Evolutionary conservation across 345 rosid genomes (phyloP).

Genomic region (Pistacia integerrima): DNA sequence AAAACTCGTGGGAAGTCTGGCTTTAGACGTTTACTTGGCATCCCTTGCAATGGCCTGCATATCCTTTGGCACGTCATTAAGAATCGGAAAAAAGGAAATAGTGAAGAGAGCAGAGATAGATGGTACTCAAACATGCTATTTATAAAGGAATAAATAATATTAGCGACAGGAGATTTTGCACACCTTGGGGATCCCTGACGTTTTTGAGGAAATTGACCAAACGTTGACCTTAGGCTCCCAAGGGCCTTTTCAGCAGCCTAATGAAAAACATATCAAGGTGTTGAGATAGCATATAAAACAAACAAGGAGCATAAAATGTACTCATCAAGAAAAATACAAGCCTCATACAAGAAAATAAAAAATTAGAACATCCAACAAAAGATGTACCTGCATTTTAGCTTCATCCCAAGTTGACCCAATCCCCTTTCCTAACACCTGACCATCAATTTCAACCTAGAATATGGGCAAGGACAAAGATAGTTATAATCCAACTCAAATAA

Average conservation of each 20-base stretch:
- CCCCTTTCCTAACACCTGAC: constrained; percentile 85
- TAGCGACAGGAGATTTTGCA: constrained; percentile 29
- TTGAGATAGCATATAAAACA: constrained; percentile 3
- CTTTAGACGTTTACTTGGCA: constrained; percentile 70
- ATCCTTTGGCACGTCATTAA: not conserved
- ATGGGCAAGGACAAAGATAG: constrained; percentile 9
- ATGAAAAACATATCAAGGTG: constrained; percentile 21
- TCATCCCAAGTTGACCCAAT: constrained; percentile 91
- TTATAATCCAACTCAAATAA: constrained; percentile 15
- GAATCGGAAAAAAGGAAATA: not conserved
- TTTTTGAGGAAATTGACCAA: constrained; percentile 64
- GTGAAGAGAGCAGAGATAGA: not conserved
- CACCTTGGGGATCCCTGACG: constrained; percentile 85
- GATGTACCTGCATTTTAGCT: constrained; percentile 80
- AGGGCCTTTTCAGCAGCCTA: constrained; percentile 98
- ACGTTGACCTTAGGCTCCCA: constrained; percentile 57
- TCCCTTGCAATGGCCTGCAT: constrained; percentile 56
- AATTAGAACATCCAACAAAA: not conserved
- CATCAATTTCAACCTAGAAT: constrained; percentile 90
- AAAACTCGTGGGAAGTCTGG: constrained; percentile 64
- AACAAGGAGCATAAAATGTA: not conserved
- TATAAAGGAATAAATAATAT: not conserved
- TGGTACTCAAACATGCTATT: not conserved
- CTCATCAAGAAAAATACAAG: constrained; percentile 3
- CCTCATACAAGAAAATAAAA: constrained; percentile 7